These are phyloP conservation scores for Lophiostoma macrostomum DNA, from an alignment of 495 filamentous ascomycete genomes.

Conservation along the genomic window DNA sequence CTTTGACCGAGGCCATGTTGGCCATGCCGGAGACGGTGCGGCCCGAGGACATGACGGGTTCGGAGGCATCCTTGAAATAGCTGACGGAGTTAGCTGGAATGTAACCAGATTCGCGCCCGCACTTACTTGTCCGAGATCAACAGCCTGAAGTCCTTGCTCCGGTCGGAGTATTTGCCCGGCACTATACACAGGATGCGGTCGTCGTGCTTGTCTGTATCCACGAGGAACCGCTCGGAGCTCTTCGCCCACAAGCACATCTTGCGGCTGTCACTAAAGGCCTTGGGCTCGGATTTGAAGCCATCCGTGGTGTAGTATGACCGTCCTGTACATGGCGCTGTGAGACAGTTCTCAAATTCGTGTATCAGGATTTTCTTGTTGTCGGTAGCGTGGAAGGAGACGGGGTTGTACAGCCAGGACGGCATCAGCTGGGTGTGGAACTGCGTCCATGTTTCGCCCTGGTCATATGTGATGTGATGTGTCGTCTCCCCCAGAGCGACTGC, in stretches of 20 bases:
- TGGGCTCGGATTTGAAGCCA: constrained; percentile 65
- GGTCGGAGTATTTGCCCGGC: constrained; percentile 60
- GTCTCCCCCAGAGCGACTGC: constrained; percentile 74
- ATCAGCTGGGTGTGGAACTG: constrained; percentile 59
- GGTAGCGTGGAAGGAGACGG: constrained; percentile 72
- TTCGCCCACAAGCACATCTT: constrained; percentile 81
- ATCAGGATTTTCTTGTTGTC: constrained; percentile 82
- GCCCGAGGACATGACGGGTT: constrained; percentile 71
- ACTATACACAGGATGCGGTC: constrained; percentile 78
- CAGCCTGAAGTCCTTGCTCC: constrained; percentile 65
- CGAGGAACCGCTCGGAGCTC: constrained; percentile 67
- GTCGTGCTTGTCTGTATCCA: constrained; percentile 54
- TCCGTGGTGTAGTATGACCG: constrained; percentile 68
- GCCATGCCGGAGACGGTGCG: constrained; percentile 70
- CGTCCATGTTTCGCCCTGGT: constrained; percentile 77
- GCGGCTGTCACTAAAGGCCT: constrained; percentile 60
- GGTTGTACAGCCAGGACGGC: constrained; percentile 43
- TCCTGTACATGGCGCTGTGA: constrained; percentile 42
- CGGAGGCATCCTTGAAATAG: constrained; percentile 63
- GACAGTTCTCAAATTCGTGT: constrained; percentile 63
- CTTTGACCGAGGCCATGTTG: constrained; percentile 74
- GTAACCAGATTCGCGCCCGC: not conserved
- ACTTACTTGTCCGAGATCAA: constrained; percentile 62
- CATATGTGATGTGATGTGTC: constrained; percentile 73
- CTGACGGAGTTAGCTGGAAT: constrained; percentile 36